Conservation (phyloP, 208 protist species). For the Trypanosoma melophagium region DNA sequence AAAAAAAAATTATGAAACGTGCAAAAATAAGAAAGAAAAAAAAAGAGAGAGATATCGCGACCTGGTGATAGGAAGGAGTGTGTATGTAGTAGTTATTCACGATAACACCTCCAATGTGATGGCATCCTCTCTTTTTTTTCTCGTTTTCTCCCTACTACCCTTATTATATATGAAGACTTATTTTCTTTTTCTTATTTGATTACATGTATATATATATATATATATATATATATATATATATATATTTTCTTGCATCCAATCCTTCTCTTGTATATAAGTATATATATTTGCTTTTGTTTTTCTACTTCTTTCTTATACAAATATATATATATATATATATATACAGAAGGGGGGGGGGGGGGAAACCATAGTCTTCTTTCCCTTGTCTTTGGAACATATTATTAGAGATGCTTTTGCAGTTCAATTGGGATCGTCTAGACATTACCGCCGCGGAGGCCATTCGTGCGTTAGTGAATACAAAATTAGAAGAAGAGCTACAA, state of each 20-base stretch:
- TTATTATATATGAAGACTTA: neutral
- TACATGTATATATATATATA: neutral
- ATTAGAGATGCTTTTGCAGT: slow-evolving; percentile 30
- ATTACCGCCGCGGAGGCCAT: slow-evolving; percentile 69
- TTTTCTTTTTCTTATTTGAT: neutral
- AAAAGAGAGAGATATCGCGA: slow-evolving; percentile 4
- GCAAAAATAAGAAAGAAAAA: slow-evolving; percentile 18
- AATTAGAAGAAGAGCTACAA: slow-evolving; percentile 32
- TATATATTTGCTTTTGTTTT: slow-evolving; percentile 39
- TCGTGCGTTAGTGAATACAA: slow-evolving; percentile 56
- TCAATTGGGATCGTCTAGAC: slow-evolving; percentile 78
- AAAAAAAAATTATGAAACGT: neutral
- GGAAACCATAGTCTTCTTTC: too few relatives aligned
- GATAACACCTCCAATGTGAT: too few relatives aligned
- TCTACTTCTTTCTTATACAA: slow-evolving; percentile 7
- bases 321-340: neutral
- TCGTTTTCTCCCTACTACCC: too few relatives aligned
- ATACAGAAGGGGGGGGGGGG: too few relatives aligned
- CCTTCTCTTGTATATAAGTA: neutral
- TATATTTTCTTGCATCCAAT: too few relatives aligned
- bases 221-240: too few relatives aligned
- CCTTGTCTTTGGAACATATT: neutral
- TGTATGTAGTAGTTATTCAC: too few relatives aligned
- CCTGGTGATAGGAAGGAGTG: too few relatives aligned
- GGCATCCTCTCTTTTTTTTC: too few relatives aligned